Base-by-base conservation (phyloP, 805 yeast species). In the Saturnispora galanensis region DNA sequence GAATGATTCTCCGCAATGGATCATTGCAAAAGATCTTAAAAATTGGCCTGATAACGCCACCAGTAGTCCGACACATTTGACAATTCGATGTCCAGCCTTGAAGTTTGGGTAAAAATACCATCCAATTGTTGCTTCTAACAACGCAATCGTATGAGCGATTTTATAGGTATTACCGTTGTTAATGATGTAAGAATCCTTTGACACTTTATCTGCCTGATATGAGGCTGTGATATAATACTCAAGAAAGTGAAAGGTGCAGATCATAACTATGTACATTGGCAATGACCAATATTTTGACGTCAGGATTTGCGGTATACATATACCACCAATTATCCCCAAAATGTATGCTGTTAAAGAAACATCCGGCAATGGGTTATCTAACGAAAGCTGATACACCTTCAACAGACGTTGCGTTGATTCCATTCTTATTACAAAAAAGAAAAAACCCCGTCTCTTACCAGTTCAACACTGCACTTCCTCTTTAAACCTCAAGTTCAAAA, bases 1-100 rank as follows among this genome's bases (percentile, higher is more conserved):
- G 64, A 93, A 93, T 3, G 94, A 85, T 42, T 74, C 72, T 2
- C 88, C 85, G 0, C 97, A 96, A 0, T 89, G 82, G 48, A 74
- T 70, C 98, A 93, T 93, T 1, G 97, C 90, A 31, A 69, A 42
- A 1, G 90, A 72, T 43, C 98, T 71, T 4, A 77, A 56, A 0
- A 54, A 15, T 56, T 93, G 98, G 1, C 97, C 96, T 1, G 60
- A 33, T 0, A 76, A 18, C 0, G 77, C 55, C 1, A 81, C 26
- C 0, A 52, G 11, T 0, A 78, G 39, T 0, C 96, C 97, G 1
- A 68, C 0, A 0, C 44, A 41, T 3, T 41, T 67, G 54, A 34
- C 21, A 12, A 13, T 2, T 3, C 44, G 5, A 35, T 36, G 47
- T 7, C 48, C 69, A 68, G 47, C 5, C 50, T 71, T 71, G 47